Percentiles rank a stretch among this genome's conserved stretches.
These are phyloP conservation scores for Coemansia sp. DNA, from an alignment of 192 early-diverging fungal genomes.

Conservation along the genomic window DNA sequence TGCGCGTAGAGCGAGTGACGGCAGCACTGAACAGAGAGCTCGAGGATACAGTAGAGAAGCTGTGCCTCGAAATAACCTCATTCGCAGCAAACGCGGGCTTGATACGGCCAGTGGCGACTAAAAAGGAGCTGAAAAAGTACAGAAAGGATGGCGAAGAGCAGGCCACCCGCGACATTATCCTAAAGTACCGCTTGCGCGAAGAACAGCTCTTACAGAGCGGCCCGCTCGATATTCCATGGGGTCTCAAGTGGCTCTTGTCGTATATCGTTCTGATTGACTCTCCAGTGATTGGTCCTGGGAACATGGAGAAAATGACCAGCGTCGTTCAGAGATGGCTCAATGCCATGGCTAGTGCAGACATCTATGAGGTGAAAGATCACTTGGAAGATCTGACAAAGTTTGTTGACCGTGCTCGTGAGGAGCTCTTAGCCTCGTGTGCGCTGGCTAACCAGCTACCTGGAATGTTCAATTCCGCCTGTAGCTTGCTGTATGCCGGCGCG, in stretches of 20 bases:
- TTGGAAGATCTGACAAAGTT: slow-evolving; percentile 16
- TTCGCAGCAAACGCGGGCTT: slow-evolving; percentile 34
- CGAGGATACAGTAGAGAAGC: slow-evolving; percentile 15
- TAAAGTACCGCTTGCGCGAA: slow-evolving; percentile 38
- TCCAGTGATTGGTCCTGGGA: slow-evolving; percentile 13
- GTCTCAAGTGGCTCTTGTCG: slow-evolving; percentile 49
- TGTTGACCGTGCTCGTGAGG: slow-evolving; percentile 21
- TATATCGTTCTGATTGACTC: slow-evolving; percentile 36
- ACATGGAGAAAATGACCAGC: slow-evolving; percentile 22
- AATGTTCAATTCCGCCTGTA: slow-evolving; percentile 43
- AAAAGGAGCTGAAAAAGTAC: slow-evolving; percentile 45
- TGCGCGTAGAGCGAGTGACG: slow-evolving; percentile 48
- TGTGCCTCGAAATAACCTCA: slow-evolving; percentile 33
- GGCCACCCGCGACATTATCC: slow-evolving; percentile 25
- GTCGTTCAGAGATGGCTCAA: slow-evolving; percentile 31
- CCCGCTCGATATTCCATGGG: slow-evolving; percentile 46
- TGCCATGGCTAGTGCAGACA: slow-evolving; percentile 26
- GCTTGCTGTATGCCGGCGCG: slow-evolving; percentile 44
- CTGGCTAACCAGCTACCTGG: slow-evolving; percentile 34
- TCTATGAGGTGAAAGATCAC: slow-evolving; percentile 32
- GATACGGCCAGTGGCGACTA: slow-evolving; percentile 25
- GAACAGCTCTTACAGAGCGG: slow-evolving; percentile 31
- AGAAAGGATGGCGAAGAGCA: slow-evolving; percentile 18
- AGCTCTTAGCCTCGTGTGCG: slow-evolving; percentile 21
- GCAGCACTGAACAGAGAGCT: slow-evolving; percentile 27